Evolutionary conservation across 192 early-diverging fungal genomes (phyloP), one percentile per base, ranked within the genome.

Genomic region (Rhizoclosmatium globosum): DNA sequence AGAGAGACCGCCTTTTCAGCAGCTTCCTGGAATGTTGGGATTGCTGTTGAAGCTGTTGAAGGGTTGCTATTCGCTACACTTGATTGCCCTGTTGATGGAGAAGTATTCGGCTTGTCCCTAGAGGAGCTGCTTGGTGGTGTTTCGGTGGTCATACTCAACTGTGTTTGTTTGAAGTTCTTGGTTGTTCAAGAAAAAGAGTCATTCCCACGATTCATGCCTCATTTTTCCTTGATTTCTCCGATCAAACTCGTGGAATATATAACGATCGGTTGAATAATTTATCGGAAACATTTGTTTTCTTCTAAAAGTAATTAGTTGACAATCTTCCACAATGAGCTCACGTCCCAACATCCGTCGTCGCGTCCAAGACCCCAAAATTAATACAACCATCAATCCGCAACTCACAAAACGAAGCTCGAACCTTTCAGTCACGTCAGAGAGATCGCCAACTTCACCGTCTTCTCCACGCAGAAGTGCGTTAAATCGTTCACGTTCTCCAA

Each of bases 281-380:
- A 31, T 31, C 31, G 31, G 31, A 31, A 31, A 31, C 0, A 31
- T 31, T 31, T 31, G 0, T 31, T 31, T 31, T 31, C 31, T 31
- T 31, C 31, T 31, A 0, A 31, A 31, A 31, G 31, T 31, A 31
- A 31, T 31, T 31, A 31, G 31, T 31, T 31, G 31, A 31, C 31
- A 31, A 31, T 31, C 31, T 31, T 31, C 31, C 31, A 31, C 31
- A 53, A 53, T 53, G 50, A 53, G 50, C 50, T 13, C 50, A 53
- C 6, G 17, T 7, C 50, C 50, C 9, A 7, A 53, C 6, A 17
- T 53, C 67, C 31, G 67, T 9, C 21, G 67, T 21, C 67, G 67
- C 1, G 67, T 47, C 9, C 67, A 68, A 21, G 67, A 68, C 11
- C 67, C 67, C 1, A 68, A 68, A 42, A 19, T 68, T 21, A 42